Evolutionary conservation across 1,284 basidiomycete genomes (phyloP), one percentile per base, ranked within the genome.

Genomic region (Ceratobasidium sp.): DNA sequence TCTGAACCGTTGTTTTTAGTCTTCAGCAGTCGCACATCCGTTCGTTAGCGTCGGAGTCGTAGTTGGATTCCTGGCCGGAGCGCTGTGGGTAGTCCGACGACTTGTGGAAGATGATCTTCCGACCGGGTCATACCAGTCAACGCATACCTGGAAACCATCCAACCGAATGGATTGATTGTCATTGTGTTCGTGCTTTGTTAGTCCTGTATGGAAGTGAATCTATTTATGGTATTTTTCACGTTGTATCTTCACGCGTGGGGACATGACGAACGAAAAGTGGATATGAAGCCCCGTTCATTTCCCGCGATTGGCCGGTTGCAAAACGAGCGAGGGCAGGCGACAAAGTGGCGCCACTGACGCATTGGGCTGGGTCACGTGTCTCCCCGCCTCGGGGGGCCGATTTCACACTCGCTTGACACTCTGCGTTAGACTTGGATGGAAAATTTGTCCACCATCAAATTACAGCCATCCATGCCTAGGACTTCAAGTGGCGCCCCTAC

Each of bases 71-170:
- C 21, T 70, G 26, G 52, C 65, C 14, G 65, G 53, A 36, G 41
- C 53, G 0, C 12, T 70, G 23, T 58, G 53, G 41, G 6, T 70
- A 28, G 28, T 70, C 43, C 65, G 65, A 28, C 36, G 41, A 18
- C 65, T 70, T 32, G 41, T 70, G 10, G 55, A 70, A 8, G 65
- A 70, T 23, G 65, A 70, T 32, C 8, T 30, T 14, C 65, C 65
- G 3, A 48, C 53, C 34, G 65, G 65, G 10, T 58, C 53, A 14
- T 70, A 70, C 23, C 65, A 70, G 43, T 36, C 65, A 28, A 58
- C 65, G 23, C 65, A 57, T 2, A 39, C 45, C 26, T 70, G 65
- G 65, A 70, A 70, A 48, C 53, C 65, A 23, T 70, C 65, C 32
- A 39, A 58, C 53, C 53, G 65, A 46, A 39, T 70, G 39, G 65